Percentiles rank a stretch among this genome's conserved stretches.
phyloP scores from a whole-genome alignment of 2,329 filamentous ascomycete genomes.

The Pestalotiopsis sp. region DNA sequence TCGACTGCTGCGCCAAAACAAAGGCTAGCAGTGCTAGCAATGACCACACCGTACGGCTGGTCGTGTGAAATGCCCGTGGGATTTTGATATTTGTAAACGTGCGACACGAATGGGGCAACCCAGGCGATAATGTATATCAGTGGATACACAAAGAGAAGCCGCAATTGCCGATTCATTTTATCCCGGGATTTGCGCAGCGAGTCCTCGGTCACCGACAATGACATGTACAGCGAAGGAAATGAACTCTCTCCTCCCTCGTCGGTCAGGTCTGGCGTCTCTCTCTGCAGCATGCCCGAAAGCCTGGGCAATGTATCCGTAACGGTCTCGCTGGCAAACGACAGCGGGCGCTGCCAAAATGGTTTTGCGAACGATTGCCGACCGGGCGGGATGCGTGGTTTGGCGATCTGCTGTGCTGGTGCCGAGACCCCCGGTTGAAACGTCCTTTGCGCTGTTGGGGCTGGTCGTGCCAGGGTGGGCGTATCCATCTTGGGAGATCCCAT shows the following conservation, averaged over 20 bases:
- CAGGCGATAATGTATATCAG: slow-evolving; percentile 72
- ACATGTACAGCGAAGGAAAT: slow-evolving; percentile 20
- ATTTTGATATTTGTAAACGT: slow-evolving; percentile 60
- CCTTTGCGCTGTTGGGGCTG: neutral
- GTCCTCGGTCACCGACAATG: slow-evolving; percentile 29
- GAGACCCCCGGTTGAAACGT: neutral
- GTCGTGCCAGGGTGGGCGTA: neutral
- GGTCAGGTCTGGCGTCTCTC: neutral
- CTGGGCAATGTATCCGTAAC: neutral
- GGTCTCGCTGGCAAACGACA: neutral
- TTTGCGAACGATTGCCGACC: neutral
- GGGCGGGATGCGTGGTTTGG: neutral
- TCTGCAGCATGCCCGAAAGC: neutral
- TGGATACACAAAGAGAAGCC: slow-evolving; percentile 77
- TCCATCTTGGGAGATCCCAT: slow-evolving; percentile 8
- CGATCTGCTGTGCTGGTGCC: neutral
- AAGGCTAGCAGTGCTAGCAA: slow-evolving; percentile 60
- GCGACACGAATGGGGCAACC: slow-evolving; percentile 70
- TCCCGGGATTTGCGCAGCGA: slow-evolving; percentile 44
- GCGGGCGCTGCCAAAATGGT: neutral
- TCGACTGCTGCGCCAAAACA: slow-evolving; percentile 70
- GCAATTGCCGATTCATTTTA: slow-evolving; percentile 68
- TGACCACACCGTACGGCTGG: slow-evolving; percentile 58
- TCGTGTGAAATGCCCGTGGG: slow-evolving; percentile 3
- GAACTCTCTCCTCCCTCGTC: neutral